Percentiles rank a stretch among this genome's conserved stretches.
These are phyloP conservation scores for Podaxis sp. DNA, from an alignment of 768 basidiomycete species.

Conservation along the genomic window DNA sequence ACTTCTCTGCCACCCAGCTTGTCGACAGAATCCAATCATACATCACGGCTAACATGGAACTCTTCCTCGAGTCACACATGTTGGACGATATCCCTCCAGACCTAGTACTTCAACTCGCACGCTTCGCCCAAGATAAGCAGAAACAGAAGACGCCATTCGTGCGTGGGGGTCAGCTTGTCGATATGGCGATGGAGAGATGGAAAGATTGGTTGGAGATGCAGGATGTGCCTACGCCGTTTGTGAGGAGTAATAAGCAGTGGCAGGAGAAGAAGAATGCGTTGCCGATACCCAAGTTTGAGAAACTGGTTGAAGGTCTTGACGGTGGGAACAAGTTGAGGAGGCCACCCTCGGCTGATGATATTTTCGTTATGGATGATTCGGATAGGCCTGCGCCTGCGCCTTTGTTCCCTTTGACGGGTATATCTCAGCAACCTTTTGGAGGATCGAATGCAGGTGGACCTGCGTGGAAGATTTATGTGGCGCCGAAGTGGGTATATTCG, in stretches of 20 bases:
- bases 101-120: constrained; percentile 64
- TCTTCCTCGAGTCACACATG: constrained; percentile 74
- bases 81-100: constrained; percentile 70
- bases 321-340: constrained; percentile 11
- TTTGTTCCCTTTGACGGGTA: constrained; percentile 9
- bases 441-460: constrained; percentile 15
- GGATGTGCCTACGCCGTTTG: constrained; percentile 61
- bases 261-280: constrained; percentile 16
- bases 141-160: constrained; percentile 60
- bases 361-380: constrained; percentile 82
- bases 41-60: constrained; percentile 81
- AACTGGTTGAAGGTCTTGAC: neutral
- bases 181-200: constrained; percentile 54
- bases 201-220: constrained; percentile 66
- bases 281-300: constrained; percentile 11
- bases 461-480: constrained; percentile 46
- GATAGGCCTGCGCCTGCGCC: constrained; percentile 40
- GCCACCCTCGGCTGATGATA: constrained; percentile 51
- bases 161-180: constrained; percentile 48
- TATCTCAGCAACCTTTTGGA: neutral
- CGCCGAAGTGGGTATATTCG: constrained; percentile 42
- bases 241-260: constrained; percentile 21
- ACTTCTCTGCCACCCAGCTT: constrained; percentile 69
- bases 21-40: constrained; percentile 71
- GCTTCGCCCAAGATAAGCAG: constrained; percentile 57